Evolutionary conservation across 2,329 filamentous ascomycete genomes (phyloP).

Genomic region (Myriosclerotinia duriaeana): DNA sequence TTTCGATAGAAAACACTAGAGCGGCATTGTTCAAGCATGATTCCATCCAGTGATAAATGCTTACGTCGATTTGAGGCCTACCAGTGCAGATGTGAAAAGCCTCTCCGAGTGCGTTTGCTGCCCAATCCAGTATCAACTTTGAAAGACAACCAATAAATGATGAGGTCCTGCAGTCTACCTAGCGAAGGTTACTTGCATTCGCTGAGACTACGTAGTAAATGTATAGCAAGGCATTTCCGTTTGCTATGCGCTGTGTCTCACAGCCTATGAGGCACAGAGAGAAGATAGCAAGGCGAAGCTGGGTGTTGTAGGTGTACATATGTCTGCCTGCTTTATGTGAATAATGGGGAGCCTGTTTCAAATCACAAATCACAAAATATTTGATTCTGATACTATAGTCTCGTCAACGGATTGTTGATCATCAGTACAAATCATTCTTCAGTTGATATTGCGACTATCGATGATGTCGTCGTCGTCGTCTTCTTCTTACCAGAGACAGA

Average conservation of each 20-base stretch:
- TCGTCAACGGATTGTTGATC: not conserved
- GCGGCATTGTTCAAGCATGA: not conserved
- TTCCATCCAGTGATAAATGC: not conserved
- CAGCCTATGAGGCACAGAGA: not conserved
- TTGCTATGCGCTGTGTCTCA: not conserved
- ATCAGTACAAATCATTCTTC: not conserved
- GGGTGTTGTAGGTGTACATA: too few species aligned
- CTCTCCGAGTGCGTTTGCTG: constrained; percentile 3
- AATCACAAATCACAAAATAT: not conserved
- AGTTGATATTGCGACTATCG: not conserved
- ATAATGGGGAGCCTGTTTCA: too few species aligned
- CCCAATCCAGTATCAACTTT: not conserved
- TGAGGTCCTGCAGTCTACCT: too few species aligned
- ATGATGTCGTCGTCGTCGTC: not conserved
- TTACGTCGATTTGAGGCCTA: not conserved
- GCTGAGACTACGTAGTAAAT: not conserved
- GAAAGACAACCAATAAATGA: not conserved
- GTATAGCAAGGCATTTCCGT: not conserved
- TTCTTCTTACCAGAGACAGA: not conserved
- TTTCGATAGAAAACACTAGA: not conserved
- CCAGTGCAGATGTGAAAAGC: not conserved
- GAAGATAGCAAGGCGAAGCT: not conserved
- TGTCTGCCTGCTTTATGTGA: too few species aligned
- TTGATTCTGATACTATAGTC: not conserved
- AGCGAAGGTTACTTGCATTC: not conserved